Conservation (phyloP, 2,329 filamentous ascomycete species). For the Fragosphaeria purpurea region DNA sequence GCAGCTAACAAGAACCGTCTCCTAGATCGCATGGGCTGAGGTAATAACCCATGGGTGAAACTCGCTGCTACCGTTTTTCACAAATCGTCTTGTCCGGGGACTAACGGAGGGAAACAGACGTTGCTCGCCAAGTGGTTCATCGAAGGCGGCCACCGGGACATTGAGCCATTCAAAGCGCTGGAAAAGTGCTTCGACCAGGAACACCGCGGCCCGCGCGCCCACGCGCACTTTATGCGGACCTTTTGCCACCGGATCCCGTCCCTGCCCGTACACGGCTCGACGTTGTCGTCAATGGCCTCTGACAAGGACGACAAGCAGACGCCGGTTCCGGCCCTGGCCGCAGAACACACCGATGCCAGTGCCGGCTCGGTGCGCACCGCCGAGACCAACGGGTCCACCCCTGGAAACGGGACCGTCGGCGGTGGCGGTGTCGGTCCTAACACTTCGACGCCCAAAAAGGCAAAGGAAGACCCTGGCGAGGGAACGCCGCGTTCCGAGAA, state of each 20-base stretch:
- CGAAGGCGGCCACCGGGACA: slow-evolving; percentile 50
- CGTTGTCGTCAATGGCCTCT: too few species aligned
- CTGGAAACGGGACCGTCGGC: neutral
- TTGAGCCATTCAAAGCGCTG: slow-evolving; percentile 53
- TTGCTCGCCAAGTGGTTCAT: slow-evolving; percentile 55
- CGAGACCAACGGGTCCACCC: too few species aligned
- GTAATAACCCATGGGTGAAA: slow-evolving; percentile 14
- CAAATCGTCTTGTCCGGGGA: slow-evolving; percentile 8
- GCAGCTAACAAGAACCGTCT: slow-evolving; percentile 11
- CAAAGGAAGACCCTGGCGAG: slow-evolving; percentile 10
- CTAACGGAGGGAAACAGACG: slow-evolving; percentile 20
- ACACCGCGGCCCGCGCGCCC: slow-evolving; percentile 46
- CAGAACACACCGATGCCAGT: slow-evolving; percentile 19
- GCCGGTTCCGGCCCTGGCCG: slow-evolving; percentile 17
- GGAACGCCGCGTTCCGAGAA: slow-evolving; percentile 15
- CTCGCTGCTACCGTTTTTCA: neutral
- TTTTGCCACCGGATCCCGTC: slow-evolving; percentile 41
- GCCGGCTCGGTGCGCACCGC: slow-evolving; percentile 1
- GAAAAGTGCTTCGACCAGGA: slow-evolving; percentile 53
- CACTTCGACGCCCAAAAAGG: slow-evolving; percentile 13
- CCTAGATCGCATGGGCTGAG: slow-evolving; percentile 50
- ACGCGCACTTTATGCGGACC: slow-evolving; percentile 54
- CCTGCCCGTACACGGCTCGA: slow-evolving; percentile 14
- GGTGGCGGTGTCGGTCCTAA: neutral
- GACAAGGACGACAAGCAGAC: slow-evolving; percentile 21